Evolutionary conservation across 805 yeast species (phyloP).

Genomic region (Saccharomyces paradoxus): DNA sequence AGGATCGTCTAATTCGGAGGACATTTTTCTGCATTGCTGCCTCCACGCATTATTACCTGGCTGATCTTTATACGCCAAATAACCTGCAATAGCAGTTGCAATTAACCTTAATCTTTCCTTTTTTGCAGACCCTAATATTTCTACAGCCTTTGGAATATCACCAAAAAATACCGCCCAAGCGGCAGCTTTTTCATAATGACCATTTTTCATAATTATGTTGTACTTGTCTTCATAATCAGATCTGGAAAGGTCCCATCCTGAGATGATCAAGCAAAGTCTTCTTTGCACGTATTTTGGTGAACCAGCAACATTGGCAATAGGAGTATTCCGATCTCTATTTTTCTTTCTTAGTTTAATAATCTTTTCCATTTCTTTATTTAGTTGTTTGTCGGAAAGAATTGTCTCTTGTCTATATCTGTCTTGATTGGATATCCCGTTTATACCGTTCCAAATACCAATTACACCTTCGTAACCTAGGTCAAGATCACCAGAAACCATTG

Average conservation of each 20-base stretch:
- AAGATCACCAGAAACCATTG: slow-evolving; percentile 58
- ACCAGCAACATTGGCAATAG: slow-evolving; percentile 16
- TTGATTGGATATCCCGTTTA: slow-evolving; percentile 42
- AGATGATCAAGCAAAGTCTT: slow-evolving; percentile 68
- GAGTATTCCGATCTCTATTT: slow-evolving; percentile 19
- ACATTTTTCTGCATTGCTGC: slow-evolving; percentile 81
- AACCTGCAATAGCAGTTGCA: slow-evolving; percentile 92
- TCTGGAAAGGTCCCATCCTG: slow-evolving; percentile 84
- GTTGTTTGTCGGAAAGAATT: slow-evolving; percentile 26
- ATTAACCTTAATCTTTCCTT: slow-evolving; percentile 65
- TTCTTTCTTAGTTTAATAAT: slow-evolving; percentile 36
- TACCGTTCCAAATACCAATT: slow-evolving; percentile 80
- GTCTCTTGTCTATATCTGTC: slow-evolving; percentile 36
- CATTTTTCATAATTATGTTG: slow-evolving; percentile 44
- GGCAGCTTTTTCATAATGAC: slow-evolving; percentile 81
- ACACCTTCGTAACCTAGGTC: slow-evolving; percentile 89
- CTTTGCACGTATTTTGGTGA: slow-evolving; percentile 50
- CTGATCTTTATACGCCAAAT: slow-evolving; percentile 37
- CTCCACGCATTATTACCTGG: slow-evolving; percentile 74
- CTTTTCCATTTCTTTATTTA: slow-evolving; percentile 29
- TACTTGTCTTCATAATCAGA: slow-evolving; percentile 68
- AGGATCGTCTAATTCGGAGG: slow-evolving; percentile 83
- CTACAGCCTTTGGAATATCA: slow-evolving; percentile 71
- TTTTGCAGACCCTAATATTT: slow-evolving; percentile 65
- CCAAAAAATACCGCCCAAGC: slow-evolving; percentile 97